Evolutionary conservation across 140 eudicot species (phyloP).

Genomic region (Bidens hawaiensis): DNA sequence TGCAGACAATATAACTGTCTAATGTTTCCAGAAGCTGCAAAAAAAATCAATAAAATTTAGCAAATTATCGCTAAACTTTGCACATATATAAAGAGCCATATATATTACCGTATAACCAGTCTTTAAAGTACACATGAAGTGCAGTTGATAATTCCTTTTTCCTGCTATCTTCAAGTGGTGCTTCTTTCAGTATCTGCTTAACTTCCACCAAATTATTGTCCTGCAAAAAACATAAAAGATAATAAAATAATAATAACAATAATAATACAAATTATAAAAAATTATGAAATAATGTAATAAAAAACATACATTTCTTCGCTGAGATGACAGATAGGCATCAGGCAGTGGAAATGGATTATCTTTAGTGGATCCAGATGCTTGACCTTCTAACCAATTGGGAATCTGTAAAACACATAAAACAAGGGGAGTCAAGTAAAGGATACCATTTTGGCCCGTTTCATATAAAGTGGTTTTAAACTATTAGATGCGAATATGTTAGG

Average conservation of each 20-base stretch:
- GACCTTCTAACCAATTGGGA: constrained; percentile 90
- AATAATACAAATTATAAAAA: background rate
- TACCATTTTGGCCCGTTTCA: background rate
- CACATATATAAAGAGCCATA: background rate
- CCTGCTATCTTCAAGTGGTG: constrained; percentile 79
- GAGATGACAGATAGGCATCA: constrained; percentile 75
- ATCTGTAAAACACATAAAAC: constrained; percentile 43
- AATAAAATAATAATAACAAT: background rate
- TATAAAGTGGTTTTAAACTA: background rate
- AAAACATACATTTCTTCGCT: constrained; percentile 64
- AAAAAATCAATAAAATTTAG: background rate
- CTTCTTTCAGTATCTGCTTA: constrained; percentile 72
- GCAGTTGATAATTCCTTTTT: constrained; percentile 82
- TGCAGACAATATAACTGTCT: constrained; percentile 92
- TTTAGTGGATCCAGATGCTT: constrained; percentile 69
- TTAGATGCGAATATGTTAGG: background rate
- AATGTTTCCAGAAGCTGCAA: constrained; percentile 90
- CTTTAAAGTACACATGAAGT: constrained; percentile 88
- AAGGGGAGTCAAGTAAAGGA: no score
- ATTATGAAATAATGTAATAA: background rate
- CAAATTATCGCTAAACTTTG: no score
- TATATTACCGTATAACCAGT: constrained; percentile 88
- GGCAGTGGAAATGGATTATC: constrained; percentile 95
- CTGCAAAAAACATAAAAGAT: constrained; percentile 29
- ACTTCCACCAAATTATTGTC: constrained; percentile 70